A percentile compares a stretch with the other conserved stretches of the same genome.
phyloP scores from a whole-genome alignment of 2,329 filamentous ascomycete genomes.

The Fusarium falciforme region DNA sequence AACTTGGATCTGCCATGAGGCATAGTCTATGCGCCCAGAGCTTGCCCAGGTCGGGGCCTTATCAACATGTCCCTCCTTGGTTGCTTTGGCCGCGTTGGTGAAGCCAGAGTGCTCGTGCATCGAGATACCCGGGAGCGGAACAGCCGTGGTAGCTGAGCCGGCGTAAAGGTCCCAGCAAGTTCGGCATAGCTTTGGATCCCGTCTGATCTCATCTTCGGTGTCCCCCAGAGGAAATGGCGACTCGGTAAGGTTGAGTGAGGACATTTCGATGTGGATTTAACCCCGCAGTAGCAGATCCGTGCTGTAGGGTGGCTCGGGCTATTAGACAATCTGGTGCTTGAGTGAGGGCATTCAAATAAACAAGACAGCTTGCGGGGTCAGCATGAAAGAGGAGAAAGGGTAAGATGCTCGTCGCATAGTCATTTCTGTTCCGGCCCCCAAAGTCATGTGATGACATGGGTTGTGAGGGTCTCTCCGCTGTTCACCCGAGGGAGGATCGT shows the following conservation, averaged over 20 bases:
- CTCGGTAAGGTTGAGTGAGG: conserved; percentile 16
- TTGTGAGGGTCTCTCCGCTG: not conserved
- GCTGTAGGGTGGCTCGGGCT: not conserved
- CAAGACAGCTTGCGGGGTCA: not conserved
- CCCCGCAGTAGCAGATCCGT: conserved; percentile 16
- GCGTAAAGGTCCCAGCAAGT: conserved; percentile 36
- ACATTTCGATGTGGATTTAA: conserved; percentile 12
- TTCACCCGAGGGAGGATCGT: not conserved
- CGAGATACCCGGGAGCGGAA: conserved; percentile 21
- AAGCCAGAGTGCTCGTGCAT: conserved; percentile 31
- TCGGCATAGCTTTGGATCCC: conserved; percentile 19
- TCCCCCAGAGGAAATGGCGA: conserved; percentile 22
- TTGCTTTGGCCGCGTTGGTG: conserved; percentile 16
- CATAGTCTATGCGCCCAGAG: conserved; percentile 19
- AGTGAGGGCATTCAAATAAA: not conserved
- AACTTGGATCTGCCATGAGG: conserved; percentile 25
- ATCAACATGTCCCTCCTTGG: not conserved
- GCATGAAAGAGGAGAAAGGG: not conserved
- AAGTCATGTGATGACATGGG: not conserved
- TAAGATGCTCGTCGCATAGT: not conserved
- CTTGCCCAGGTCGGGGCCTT: conserved; percentile 24
- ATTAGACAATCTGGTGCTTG: too few species aligned
- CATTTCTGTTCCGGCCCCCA: not conserved
- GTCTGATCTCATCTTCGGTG: conserved; percentile 24
- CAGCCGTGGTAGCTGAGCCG: conserved; percentile 17